Base-by-base conservation (phyloP, 257 asterid species). In the Plantago major region DNA sequence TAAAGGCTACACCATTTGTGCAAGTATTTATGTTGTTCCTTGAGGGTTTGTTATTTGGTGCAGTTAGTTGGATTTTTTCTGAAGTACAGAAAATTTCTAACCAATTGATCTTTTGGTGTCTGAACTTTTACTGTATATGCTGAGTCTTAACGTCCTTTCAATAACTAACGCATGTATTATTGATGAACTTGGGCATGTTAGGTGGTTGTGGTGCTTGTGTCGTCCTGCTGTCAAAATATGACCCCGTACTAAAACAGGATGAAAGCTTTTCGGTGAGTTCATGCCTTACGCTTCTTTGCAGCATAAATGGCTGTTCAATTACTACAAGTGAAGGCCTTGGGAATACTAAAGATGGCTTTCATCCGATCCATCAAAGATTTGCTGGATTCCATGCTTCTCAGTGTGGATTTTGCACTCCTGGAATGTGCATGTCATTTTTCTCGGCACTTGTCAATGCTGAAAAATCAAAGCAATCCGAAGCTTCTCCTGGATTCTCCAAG, bases 161-260 rank as follows among this genome's bases (percentile, higher is more conserved):
- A 26, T 14, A 33, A 48, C 55, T 14, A 42, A 54, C 19, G 8
- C 62, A 13, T 15, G 40, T 55, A 9, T 22, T 42, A 42, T n/a
- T 45, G 53, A 12, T 46, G 30, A 51, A 3, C 14, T 64, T 49
- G 28, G 28, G 13, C 9, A 13, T 46, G 56, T 17, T 81, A 86
- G 91, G 95, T 61, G 95, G 95, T 52, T 86, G 95, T 76, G 95
- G 91, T 17, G 89, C 91, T 40, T 86, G 95, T 54, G 82, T 83
- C 17, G 89, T 83, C 17, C 68, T 83, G 71, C 77, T 86, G 30
- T 75, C 95, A 8, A 83, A 74, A 60, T 76, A 81, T 50, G 65
- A 81, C 46, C 74, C 85, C 5, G 44, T 55, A 11, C 58, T 43
- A 47, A 30, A 79, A 47, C 75, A 67, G 62, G 72, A 70, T 4